Percentiles rank a stretch among this genome's conserved stretches.
Conservation (phyloP, 1,284 basidiomycete genomes). For the Entoloma clypeatum region DNA sequence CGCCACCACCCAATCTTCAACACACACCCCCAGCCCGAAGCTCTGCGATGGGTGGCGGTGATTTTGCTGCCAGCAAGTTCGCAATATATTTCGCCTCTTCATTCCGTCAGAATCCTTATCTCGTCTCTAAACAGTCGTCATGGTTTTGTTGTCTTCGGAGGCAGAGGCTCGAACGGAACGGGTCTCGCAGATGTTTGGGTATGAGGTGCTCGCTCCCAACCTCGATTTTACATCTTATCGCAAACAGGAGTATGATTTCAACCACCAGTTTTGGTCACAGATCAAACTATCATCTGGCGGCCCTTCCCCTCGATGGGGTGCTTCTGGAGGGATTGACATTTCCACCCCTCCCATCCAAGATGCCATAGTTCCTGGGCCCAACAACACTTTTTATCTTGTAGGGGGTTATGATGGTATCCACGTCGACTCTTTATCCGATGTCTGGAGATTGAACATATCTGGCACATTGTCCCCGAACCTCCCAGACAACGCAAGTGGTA, state of each 20-base stretch:
- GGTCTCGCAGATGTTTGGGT: slow-evolving; percentile 72
- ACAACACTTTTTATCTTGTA: slow-evolving; percentile 65
- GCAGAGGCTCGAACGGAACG: slow-evolving; percentile 46
- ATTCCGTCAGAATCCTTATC: slow-evolving; percentile 13
- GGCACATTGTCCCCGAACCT: slow-evolving; percentile 69
- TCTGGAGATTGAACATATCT: slow-evolving; percentile 64
- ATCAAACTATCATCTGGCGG: slow-evolving; percentile 47
- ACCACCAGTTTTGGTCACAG: slow-evolving; percentile 67
- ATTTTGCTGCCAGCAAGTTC: slow-evolving; percentile 76
- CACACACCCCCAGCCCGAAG: slow-evolving; percentile 57
- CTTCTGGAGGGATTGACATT: slow-evolving; percentile 67
- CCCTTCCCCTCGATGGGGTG: slow-evolving; percentile 62
- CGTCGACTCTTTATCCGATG: slow-evolving; percentile 50
- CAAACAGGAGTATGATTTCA: slow-evolving; percentile 68
- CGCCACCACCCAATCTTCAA: slow-evolving; percentile 43
- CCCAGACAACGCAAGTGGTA: slow-evolving; percentile 44
- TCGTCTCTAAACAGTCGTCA: slow-evolving; percentile 46
- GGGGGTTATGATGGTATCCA: slow-evolving; percentile 57
- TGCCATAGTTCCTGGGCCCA: slow-evolving; percentile 43
- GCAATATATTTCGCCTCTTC: slow-evolving; percentile 26
- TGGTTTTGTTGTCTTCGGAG: slow-evolving; percentile 69
- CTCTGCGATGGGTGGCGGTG: slow-evolving; percentile 56
- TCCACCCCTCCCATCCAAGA: slow-evolving; percentile 41
- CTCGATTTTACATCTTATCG: slow-evolving; percentile 1
- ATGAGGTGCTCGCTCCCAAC: slow-evolving; percentile 19